A percentile compares a stretch with the other conserved stretches of the same genome.
Evolutionary conservation across 371 early-diverging fungal species (phyloP).

Genomic region (Saksenaea vasiformis): DNA sequence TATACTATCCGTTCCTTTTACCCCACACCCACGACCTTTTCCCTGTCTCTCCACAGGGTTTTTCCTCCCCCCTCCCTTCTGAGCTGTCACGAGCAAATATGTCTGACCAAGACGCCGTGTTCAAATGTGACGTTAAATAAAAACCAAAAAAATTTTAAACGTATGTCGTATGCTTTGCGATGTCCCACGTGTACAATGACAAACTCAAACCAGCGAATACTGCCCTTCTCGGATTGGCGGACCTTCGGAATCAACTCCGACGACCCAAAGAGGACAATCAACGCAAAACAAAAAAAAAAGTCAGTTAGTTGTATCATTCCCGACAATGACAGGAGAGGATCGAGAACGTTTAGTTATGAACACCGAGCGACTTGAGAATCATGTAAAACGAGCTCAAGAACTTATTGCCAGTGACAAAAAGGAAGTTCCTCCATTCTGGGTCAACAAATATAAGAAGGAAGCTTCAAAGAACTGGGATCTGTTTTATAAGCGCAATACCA

Average conservation of each 20-base stretch:
- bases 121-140: too few relatives aligned
- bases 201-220: too few relatives aligned
- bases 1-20: too few relatives aligned
- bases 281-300: neutral
- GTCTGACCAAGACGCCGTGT: too few relatives aligned
- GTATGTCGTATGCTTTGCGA: too few relatives aligned
- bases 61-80: too few relatives aligned
- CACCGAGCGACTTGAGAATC: constrained; percentile 42
- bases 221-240: neutral
- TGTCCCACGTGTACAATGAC: too few relatives aligned
- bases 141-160: too few relatives aligned
- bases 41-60: too few relatives aligned
- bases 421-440: constrained; percentile 76
- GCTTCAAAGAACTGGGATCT: constrained; percentile 85
- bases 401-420: constrained; percentile 68
- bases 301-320: neutral
- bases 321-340: constrained; percentile 16
- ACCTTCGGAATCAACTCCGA: neutral
- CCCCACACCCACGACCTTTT: too few relatives aligned
- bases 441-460: constrained; percentile 80
- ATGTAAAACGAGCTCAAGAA: constrained; percentile 59
- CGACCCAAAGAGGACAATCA: neutral
- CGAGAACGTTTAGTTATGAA: constrained; percentile 36
- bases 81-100: too few relatives aligned
- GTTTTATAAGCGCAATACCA: constrained; percentile 91